Percentiles rank a stretch among this genome's conserved stretches.
phyloP scores from a whole-genome alignment of 768 basidiomycete species.

The Cystofilobasidium ferigula region DNA sequence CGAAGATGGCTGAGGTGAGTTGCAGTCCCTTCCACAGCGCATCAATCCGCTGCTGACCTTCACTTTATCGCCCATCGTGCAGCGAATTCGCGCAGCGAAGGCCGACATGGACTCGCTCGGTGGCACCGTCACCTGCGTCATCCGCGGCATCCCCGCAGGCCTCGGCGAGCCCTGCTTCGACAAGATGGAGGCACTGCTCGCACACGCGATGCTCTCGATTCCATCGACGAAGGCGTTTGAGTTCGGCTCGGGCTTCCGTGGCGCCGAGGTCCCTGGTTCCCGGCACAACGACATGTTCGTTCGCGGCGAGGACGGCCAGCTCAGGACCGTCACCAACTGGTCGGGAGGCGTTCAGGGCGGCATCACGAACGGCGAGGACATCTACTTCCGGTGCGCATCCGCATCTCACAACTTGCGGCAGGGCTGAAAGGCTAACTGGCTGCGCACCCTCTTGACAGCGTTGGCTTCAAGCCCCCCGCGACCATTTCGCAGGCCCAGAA shows the following conservation, averaged over 20 bases:
- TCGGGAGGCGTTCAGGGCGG: slow-evolving; percentile 96
- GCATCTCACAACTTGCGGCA: background rate
- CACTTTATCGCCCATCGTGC: slow-evolving; percentile 2
- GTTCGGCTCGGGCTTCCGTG: slow-evolving; percentile 90
- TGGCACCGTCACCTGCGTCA: slow-evolving; percentile 93
- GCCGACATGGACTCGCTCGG: slow-evolving; percentile 86
- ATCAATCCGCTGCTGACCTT: slow-evolving; percentile 17
- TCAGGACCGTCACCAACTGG: slow-evolving; percentile 83
- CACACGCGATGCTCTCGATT: slow-evolving; percentile 96
- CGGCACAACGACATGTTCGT: slow-evolving; percentile 87
- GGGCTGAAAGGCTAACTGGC: background rate
- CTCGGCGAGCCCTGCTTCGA: slow-evolving; percentile 97
- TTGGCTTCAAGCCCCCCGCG: slow-evolving; percentile 97
- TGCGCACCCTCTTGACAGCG: slow-evolving; percentile 42
- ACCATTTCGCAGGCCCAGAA: slow-evolving; percentile 86
- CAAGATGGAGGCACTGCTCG: slow-evolving; percentile 91
- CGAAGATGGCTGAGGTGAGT: slow-evolving; percentile 74
- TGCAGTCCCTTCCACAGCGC: too few species aligned
- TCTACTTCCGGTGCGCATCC: slow-evolving; percentile 76
- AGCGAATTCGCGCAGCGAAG: slow-evolving; percentile 92
- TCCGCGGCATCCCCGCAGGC: slow-evolving; percentile 77
- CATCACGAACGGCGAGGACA: slow-evolving; percentile 91
- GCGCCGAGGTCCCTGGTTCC: slow-evolving; percentile 84
- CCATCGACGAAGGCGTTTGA: slow-evolving; percentile 98
- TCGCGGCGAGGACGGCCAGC: slow-evolving; percentile 50